These are phyloP conservation scores for Hyaloperonospora brassicae DNA, from an alignment of 352 stramenopile genomes.

Conservation along the genomic window DNA sequence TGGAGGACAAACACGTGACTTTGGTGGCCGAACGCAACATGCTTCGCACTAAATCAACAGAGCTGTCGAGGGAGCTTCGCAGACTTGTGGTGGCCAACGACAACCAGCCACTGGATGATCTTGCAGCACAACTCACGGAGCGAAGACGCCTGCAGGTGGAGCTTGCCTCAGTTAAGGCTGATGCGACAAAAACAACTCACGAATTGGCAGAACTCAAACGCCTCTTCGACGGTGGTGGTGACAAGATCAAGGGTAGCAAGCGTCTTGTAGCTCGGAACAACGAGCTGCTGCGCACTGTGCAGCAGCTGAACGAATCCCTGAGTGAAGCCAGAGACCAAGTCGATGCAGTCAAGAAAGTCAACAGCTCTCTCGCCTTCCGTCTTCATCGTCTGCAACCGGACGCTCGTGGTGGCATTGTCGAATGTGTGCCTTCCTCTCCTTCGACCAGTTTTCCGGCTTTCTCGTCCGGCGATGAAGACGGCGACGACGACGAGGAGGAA, in stretches of 20 bases:
- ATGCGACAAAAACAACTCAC: slow-evolving; percentile 42
- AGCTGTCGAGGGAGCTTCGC: slow-evolving; percentile 54
- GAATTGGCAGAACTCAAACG: slow-evolving; percentile 58
- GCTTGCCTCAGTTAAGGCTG: slow-evolving; percentile 42
- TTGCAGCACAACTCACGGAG: slow-evolving; percentile 51
- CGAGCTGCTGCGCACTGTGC: slow-evolving; percentile 61
- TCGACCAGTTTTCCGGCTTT: slow-evolving; percentile 32
- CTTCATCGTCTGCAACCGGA: slow-evolving; percentile 52
- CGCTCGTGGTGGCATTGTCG: slow-evolving; percentile 42
- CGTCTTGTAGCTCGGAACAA: slow-evolving; percentile 54
- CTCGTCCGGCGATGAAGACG: slow-evolving; percentile 49
- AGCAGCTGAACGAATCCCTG: slow-evolving; percentile 65
- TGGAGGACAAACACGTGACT: slow-evolving; percentile 33
- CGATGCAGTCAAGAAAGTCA: slow-evolving; percentile 65
- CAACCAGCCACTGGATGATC: slow-evolving; percentile 43
- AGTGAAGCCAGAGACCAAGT: slow-evolving; percentile 66
- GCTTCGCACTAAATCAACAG: slow-evolving; percentile 38
- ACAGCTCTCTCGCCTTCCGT: slow-evolving; percentile 55
- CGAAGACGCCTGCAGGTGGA: slow-evolving; percentile 46
- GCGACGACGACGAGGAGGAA: slow-evolving; percentile 41
- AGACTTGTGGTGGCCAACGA: slow-evolving; percentile 45
- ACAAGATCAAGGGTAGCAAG: slow-evolving; percentile 60
- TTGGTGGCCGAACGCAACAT: slow-evolving; percentile 52
- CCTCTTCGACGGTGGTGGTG: slow-evolving; percentile 41
- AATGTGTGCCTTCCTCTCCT: slow-evolving; percentile 31